Conservation (phyloP, 371 early-diverging fungal species). For the Coemansia sp. region DNA sequence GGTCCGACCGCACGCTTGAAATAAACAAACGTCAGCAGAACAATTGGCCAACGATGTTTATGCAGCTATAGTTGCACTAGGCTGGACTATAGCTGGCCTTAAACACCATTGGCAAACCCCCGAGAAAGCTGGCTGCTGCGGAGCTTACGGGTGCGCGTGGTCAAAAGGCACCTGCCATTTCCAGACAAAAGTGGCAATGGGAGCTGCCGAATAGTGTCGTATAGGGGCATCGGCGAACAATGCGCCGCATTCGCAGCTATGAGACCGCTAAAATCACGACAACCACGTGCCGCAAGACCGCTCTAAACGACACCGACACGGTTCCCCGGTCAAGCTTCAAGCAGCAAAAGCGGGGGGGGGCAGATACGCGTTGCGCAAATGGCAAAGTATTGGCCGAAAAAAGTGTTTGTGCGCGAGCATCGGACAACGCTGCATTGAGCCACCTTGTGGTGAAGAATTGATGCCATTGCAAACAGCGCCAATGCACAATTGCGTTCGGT, state of each 20-base stretch:
- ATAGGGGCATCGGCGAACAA: too few species aligned
- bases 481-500: not conserved
- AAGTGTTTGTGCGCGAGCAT: constrained; percentile 1
- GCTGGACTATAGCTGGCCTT: too few species aligned
- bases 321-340: not conserved
- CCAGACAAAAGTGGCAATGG: not conserved
- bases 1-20: constrained; percentile 3
- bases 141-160: too few species aligned
- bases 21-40: not conserved
- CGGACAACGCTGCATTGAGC: constrained; percentile 9
- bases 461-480: not conserved
- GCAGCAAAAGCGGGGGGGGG: not conserved
- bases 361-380: not conserved
- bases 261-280: not conserved
- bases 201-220: too few species aligned
- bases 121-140: too few species aligned
- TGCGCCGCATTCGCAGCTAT: constrained; percentile 3
- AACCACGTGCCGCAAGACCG: constrained; percentile 1
- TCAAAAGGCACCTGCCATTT: not conserved
- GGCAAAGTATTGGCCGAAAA: not conserved
- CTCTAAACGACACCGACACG: too few species aligned
- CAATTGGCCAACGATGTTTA: not conserved
- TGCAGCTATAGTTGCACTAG: too few species aligned
- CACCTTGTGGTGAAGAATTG: constrained; percentile 1
- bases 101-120: too few species aligned